These are phyloP conservation scores for Sphaceloma murrayae DNA, from an alignment of 2,329 filamentous ascomycete species.

Conservation along the genomic window DNA sequence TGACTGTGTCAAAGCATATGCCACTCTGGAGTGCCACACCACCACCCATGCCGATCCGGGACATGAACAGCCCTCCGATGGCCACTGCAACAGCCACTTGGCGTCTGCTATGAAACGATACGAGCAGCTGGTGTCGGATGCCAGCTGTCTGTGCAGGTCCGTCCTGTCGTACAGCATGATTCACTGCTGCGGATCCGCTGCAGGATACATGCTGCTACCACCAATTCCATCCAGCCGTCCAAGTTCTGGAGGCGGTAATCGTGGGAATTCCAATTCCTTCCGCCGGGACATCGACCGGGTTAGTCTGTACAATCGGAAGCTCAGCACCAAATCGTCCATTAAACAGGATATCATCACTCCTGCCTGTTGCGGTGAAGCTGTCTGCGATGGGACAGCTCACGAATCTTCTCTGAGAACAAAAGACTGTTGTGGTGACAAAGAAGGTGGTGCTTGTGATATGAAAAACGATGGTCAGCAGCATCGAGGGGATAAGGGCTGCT, in stretches of 20 bases:
- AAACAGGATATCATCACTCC: neutral
- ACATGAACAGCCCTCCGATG: constrained; percentile 12
- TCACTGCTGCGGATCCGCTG: constrained; percentile 11
- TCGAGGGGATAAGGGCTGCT: constrained; percentile 3
- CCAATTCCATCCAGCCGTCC: neutral
- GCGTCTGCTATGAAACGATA: constrained; percentile 8
- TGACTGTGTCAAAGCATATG: constrained; percentile 13
- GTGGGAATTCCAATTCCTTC: neutral
- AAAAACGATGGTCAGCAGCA: neutral
- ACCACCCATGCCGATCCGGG: constrained; percentile 4
- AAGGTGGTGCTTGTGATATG: constrained; percentile 4
- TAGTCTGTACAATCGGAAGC: neutral
- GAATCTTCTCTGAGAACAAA: neutral
- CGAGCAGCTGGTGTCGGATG: neutral
- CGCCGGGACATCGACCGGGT: neutral
- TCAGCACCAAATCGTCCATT: neutral
- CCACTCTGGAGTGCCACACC: constrained; percentile 10
- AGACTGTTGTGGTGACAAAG: neutral
- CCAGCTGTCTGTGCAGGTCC: constrained; percentile 8
- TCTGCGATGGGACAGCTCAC: neutral
- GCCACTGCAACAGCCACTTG: constrained; percentile 8
- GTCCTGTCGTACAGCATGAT: constrained; percentile 10
- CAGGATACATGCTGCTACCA: constrained; percentile 5
- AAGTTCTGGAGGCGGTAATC: neutral
- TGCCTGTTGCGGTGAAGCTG: neutral